A percentile compares a stretch with the other conserved stretches of the same genome.
Conservation (phyloP, 495 filamentous ascomycete genomes). For the Tuber aestivum region DNA sequence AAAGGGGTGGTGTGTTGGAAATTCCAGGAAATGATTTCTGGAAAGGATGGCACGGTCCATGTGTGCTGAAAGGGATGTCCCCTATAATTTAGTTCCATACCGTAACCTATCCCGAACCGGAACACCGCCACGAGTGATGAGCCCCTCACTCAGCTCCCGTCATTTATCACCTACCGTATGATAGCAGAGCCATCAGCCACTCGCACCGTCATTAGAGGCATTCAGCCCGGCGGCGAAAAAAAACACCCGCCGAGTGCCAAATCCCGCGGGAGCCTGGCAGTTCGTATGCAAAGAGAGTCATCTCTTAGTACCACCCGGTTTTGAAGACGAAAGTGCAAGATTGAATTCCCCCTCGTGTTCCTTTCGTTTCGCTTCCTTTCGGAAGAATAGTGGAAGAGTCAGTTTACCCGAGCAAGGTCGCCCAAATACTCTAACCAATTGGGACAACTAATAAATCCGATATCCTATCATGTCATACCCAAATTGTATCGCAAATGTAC, state of each 20-base stretch:
- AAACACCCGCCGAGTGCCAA: background rate
- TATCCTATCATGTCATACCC: background rate
- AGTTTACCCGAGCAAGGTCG: background rate
- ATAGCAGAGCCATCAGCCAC: background rate
- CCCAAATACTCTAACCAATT: background rate
- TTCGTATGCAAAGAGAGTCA: background rate
- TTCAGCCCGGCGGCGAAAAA: background rate
- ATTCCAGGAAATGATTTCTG: background rate
- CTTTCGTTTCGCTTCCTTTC: background rate
- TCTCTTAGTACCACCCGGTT: background rate
- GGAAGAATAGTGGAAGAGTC: background rate
- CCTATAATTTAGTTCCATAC: too few species aligned
- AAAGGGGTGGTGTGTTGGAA: background rate
- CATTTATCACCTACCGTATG: background rate
- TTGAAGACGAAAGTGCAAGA: background rate
- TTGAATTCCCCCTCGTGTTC: background rate
- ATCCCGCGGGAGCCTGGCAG: background rate
- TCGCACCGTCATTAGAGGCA: background rate
- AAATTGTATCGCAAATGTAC: background rate
- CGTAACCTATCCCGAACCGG: background rate
- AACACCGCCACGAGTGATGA: background rate
- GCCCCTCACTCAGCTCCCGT: background rate
- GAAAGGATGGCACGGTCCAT: constrained; percentile 2
- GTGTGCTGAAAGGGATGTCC: background rate
- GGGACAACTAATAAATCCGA: background rate